phyloP scores from a whole-genome alignment of 352 stramenopile species.

The Detonula confervacea region DNA sequence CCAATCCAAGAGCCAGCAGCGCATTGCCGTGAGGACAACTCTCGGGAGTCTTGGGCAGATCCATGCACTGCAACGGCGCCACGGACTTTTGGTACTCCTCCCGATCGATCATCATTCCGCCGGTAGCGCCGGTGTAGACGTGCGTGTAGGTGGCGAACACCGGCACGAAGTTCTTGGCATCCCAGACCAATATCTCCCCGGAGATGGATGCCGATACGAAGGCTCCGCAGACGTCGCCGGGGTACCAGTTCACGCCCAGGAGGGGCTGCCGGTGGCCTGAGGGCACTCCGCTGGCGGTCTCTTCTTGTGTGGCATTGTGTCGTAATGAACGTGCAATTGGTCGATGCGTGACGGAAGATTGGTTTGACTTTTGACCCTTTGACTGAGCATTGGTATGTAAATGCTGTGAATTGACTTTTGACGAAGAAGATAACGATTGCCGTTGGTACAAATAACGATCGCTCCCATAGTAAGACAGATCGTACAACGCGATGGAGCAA shows the following conservation, averaged over 20 bases:
- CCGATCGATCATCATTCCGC: too few species aligned
- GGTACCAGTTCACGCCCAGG: conserved; percentile 70
- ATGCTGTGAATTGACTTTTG: not conserved
- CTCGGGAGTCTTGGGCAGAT: conserved; percentile 36
- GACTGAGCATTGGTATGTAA: conserved; percentile 3
- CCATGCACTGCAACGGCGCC: conserved; percentile 40
- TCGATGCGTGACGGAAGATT: conserved; percentile 23
- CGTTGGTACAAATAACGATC: conserved; percentile 40
- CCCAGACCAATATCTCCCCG: conserved; percentile 74
- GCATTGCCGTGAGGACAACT: conserved; percentile 35
- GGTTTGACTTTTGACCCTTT: not conserved
- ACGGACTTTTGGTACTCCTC: too few species aligned
- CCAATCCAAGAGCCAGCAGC: conserved; percentile 41
- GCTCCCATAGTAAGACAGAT: conserved; percentile 47
- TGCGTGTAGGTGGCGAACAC: conserved; percentile 52
- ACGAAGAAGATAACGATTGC: not conserved
- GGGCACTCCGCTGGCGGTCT: conserved; percentile 10
- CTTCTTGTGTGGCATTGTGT: not conserved
- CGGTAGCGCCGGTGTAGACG: conserved; percentile 9
- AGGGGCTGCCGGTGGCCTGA: conserved; percentile 49
- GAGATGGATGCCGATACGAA: conserved; percentile 70
- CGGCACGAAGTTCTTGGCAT: conserved; percentile 69
- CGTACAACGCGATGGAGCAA: conserved; percentile 52
- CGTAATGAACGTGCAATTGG: conserved; percentile 41
- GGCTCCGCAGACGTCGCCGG: conserved; percentile 59